Percentiles rank a stretch among this genome's conserved stretches.
Evolutionary conservation across 2,329 filamentous ascomycete genomes (phyloP).

Genomic region (Pseudovirgaria hyperparasitica): DNA sequence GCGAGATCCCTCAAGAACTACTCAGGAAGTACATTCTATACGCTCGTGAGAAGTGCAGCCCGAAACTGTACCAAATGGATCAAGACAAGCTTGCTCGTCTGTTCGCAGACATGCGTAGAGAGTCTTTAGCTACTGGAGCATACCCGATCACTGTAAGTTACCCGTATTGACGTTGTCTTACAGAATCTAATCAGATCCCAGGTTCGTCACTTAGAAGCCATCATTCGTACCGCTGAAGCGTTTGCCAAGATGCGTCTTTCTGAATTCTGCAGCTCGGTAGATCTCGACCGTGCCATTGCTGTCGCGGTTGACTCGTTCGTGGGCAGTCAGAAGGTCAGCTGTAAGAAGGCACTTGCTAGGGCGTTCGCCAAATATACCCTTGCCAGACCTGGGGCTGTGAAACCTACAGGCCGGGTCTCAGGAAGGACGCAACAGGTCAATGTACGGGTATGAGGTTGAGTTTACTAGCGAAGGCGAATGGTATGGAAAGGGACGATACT

Average conservation of each 20-base stretch:
- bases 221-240: slow-evolving; percentile 85
- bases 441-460: too few relatives aligned
- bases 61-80: slow-evolving; percentile 94
- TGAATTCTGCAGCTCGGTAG: slow-evolving; percentile 78
- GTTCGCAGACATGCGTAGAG: slow-evolving; percentile 91
- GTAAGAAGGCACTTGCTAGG: slow-evolving; percentile 87
- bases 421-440: too few relatives aligned
- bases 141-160: slow-evolving; percentile 88
- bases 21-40: slow-evolving; percentile 96
- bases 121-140: slow-evolving; percentile 83
- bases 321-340: slow-evolving; percentile 90
- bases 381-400: slow-evolving; percentile 30
- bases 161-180: neutral
- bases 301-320: slow-evolving; percentile 96
- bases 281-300: slow-evolving; percentile 94
- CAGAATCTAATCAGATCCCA: slow-evolving; percentile 25
- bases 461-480: too few relatives aligned
- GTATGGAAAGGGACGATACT: too few relatives aligned
- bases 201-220: slow-evolving; percentile 95
- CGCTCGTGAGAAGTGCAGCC: slow-evolving; percentile 74
- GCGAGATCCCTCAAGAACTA: slow-evolving; percentile 79
- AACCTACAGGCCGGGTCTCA: too few relatives aligned
- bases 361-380: slow-evolving; percentile 87
- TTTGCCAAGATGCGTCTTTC: slow-evolving; percentile 98
- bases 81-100: slow-evolving; percentile 91